Conservation (phyloP, 768 basidiomycete genomes). For the Xerocomus brunneocitrinus region DNA sequence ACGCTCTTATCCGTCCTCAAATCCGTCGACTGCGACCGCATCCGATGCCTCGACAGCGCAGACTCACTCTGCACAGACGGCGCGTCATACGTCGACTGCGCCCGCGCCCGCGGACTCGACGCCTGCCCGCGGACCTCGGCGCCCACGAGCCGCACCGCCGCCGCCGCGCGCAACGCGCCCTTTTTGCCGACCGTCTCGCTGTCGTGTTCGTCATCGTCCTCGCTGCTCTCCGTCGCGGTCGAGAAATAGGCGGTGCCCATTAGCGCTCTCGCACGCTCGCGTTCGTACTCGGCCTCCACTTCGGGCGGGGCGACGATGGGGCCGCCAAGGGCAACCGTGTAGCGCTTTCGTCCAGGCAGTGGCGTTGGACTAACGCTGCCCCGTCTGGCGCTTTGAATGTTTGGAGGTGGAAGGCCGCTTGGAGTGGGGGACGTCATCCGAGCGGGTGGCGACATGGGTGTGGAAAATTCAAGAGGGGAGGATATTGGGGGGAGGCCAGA, state of each 20-base stretch:
- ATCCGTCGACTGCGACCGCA: conserved; percentile 40
- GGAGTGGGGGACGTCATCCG: conserved; percentile 22
- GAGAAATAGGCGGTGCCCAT: conserved; percentile 44
- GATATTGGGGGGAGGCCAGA: conserved; percentile 39
- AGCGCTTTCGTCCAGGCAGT: conserved; percentile 59
- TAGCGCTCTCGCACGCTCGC: conserved; percentile 21
- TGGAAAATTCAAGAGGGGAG: conserved; percentile 19
- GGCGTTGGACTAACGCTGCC: conserved; percentile 68
- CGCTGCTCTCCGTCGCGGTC: conserved; percentile 33
- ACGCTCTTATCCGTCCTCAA: conserved; percentile 21
- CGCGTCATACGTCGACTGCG: conserved; percentile 56
- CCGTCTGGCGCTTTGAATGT: conserved; percentile 36
- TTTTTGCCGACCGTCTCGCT: conserved; percentile 57
- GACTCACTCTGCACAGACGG: conserved; percentile 28
- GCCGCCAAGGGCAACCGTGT: conserved; percentile 80
- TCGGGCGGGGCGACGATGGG: conserved; percentile 48
- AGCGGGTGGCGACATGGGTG: conserved; percentile 21
- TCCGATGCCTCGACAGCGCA: conserved; percentile 22
- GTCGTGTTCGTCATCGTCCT: conserved; percentile 33
- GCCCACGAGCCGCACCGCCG: conserved; percentile 33
- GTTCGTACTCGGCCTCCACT: conserved; percentile 27
- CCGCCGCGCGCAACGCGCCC: conserved; percentile 25
- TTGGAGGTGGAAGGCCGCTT: conserved; percentile 41
- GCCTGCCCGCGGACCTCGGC: conserved; percentile 19
- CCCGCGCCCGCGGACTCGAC: conserved; percentile 37